These are phyloP conservation scores for Talaromyces sp. DNA, from an alignment of 2,329 filamentous ascomycete species.

Conservation along the genomic window DNA sequence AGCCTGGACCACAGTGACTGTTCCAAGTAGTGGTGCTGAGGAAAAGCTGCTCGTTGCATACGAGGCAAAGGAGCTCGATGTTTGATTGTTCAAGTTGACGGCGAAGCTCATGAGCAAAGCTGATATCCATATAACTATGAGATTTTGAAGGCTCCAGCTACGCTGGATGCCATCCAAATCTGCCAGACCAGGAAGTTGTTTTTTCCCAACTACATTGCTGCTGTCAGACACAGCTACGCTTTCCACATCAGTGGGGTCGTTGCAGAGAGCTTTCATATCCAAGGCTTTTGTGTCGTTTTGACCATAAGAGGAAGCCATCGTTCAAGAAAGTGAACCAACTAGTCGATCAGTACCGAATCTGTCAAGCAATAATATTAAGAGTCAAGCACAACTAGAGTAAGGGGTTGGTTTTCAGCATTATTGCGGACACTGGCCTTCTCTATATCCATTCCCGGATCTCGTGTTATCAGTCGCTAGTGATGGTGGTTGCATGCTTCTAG, in stretches of 20 bases:
- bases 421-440: background rate
- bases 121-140: constrained; percentile 5
- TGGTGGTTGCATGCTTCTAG: background rate
- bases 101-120: constrained; percentile 7
- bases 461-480: background rate
- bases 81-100: constrained; percentile 5
- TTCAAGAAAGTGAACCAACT: background rate
- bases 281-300: background rate
- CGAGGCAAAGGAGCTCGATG: constrained; percentile 1
- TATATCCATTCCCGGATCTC: constrained; percentile 1
- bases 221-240: background rate
- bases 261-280: background rate
- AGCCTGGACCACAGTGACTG: constrained; percentile 5
- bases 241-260: background rate
- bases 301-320: background rate
- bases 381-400: background rate
- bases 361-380: background rate
- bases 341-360: background rate
- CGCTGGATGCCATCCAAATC: constrained; percentile 4
- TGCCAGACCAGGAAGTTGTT: constrained; percentile 3
- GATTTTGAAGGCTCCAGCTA: constrained; percentile 2
- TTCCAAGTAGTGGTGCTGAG: constrained; percentile 2
- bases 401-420: background rate
- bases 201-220: background rate
- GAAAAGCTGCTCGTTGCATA: constrained; percentile 7